A percentile compares a stretch with the other conserved stretches of the same genome.
Evolutionary conservation across 768 basidiomycete genomes (phyloP).

Genomic region (Calocera viscosa): DNA sequence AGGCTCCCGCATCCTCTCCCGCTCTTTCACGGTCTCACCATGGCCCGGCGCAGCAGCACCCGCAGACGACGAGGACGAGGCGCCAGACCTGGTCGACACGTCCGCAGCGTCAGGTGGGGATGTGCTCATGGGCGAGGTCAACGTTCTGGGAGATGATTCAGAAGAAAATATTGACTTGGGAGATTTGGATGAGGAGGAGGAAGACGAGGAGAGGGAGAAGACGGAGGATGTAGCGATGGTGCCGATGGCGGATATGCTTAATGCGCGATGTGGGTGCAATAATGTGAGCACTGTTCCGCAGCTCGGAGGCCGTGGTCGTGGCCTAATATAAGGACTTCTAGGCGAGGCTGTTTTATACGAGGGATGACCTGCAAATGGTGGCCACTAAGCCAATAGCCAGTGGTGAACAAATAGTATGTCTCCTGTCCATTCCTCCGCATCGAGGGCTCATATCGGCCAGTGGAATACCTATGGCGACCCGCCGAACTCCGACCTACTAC

Average conservation of each 20-base stretch:
- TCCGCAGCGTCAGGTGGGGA: conserved; percentile 11
- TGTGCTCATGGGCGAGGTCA: conserved; percentile 26
- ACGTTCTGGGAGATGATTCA: conserved; percentile 14
- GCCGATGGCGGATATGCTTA: conserved; percentile 91
- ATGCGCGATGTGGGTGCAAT: conserved; percentile 71
- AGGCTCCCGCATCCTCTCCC: conserved; percentile 83
- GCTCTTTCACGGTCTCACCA: conserved; percentile 75
- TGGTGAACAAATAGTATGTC: conserved; percentile 76
- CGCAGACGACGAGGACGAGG: conserved; percentile 20
- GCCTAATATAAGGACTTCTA: conserved; percentile 24
- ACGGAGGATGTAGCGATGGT: conserved; percentile 74
- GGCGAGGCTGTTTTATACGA: conserved; percentile 79
- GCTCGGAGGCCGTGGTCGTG: not conserved
- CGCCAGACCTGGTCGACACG: conserved; percentile 15
- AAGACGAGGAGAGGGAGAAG: conserved; percentile 41
- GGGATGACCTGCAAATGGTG: conserved; percentile 60
- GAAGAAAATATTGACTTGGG: conserved; percentile 12
- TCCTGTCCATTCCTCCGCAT: not conserved
- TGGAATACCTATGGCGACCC: conserved; percentile 94
- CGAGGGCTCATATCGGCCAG: conserved; percentile 29
- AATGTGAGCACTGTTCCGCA: conserved; percentile 44
- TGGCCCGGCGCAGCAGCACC: conserved; percentile 31
- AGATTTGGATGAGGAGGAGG: conserved; percentile 16
- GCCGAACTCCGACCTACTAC: conserved; percentile 85
- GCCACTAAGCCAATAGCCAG: conserved; percentile 57